A percentile compares a stretch with the other conserved stretches of the same genome.
These are phyloP conservation scores for Colletotrichum karsti DNA, from an alignment of 2,329 filamentous ascomycete species.

Conservation along the genomic window DNA sequence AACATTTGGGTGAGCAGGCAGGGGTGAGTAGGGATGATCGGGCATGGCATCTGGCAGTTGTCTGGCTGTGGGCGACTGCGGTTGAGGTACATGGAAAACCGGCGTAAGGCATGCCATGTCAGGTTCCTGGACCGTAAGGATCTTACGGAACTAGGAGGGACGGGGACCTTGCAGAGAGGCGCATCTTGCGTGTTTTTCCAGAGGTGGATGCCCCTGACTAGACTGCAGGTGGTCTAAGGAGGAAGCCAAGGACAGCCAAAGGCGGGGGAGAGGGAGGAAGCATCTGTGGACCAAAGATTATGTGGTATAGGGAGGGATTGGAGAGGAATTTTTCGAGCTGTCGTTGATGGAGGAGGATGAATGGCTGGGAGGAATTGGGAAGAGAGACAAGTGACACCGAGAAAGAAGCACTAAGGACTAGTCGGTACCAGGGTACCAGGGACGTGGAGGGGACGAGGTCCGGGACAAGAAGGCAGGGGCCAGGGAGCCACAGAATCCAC, in stretches of 20 bases:
- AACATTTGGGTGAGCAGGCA: constrained; percentile 37
- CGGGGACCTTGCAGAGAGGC: constrained; percentile 28
- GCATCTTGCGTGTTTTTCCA: constrained; percentile 18
- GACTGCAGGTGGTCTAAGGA: constrained; percentile 13
- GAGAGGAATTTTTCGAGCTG: constrained; percentile 27
- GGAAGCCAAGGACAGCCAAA: constrained; percentile 24
- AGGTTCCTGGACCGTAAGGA: not conserved
- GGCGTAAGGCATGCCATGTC: not conserved
- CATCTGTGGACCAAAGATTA: constrained; percentile 10
- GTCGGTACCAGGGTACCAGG: not conserved
- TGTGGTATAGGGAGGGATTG: constrained; percentile 23
- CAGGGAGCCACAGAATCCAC: not conserved
- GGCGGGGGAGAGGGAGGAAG: constrained; percentile 19
- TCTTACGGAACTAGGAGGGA: constrained; percentile 17
- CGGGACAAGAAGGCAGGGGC: constrained; percentile 16
- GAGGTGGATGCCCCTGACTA: constrained; percentile 26
- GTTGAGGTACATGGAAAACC: not conserved
- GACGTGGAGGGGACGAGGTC: constrained; percentile 7
- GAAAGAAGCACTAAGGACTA: constrained; percentile 18
- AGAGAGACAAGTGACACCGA: constrained; percentile 26
- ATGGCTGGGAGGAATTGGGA: constrained; percentile 26
- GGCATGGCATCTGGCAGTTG: constrained; percentile 8
- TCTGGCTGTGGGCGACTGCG: not conserved
- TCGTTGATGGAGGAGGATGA: constrained; percentile 16
- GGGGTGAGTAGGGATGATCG: constrained; percentile 22